These are phyloP conservation scores for Neonectria coccinea DNA, from an alignment of 2,329 filamentous ascomycete genomes.

Conservation along the genomic window DNA sequence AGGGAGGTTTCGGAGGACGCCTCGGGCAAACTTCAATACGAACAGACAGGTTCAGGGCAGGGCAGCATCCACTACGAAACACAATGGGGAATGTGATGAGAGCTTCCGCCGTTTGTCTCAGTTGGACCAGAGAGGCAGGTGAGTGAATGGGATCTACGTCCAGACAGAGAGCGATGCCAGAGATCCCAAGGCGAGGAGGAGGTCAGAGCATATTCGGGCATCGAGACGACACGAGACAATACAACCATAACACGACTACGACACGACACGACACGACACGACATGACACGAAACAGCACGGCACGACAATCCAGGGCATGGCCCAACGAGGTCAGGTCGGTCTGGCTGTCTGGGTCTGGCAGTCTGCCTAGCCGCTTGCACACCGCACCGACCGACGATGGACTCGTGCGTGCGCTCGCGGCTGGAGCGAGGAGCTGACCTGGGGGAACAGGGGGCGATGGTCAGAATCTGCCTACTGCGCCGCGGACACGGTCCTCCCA, in stretches of 20 bases:
- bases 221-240: conserved; percentile 12
- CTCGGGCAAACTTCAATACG: neutral
- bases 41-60: neutral
- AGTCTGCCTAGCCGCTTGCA: conserved; percentile 3
- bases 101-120: conserved; percentile 33
- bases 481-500: conserved; percentile 22
- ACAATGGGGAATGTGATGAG: conserved; percentile 6
- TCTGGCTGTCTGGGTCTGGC: conserved; percentile 20
- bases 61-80: conserved; percentile 7
- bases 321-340: conserved; percentile 22
- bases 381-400: conserved; percentile 11
- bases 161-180: conserved; percentile 27
- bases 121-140: conserved; percentile 21
- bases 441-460: conserved; percentile 18
- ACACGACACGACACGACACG: conserved; percentile 25
- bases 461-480: conserved; percentile 15
- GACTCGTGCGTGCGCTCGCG: conserved; percentile 7
- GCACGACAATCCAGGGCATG: conserved; percentile 14
- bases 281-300: conserved; percentile 31
- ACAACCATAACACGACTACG: conserved; percentile 26
- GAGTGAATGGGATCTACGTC: conserved; percentile 28
- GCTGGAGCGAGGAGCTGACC: conserved; percentile 6
- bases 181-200: conserved; percentile 5
- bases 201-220: conserved; percentile 15
- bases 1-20: neutral